Evolutionary conservation across 2,329 filamentous ascomycete species (phyloP), one percentile per base, ranked within the genome.

Genomic region (Xylariaceae sp.): DNA sequence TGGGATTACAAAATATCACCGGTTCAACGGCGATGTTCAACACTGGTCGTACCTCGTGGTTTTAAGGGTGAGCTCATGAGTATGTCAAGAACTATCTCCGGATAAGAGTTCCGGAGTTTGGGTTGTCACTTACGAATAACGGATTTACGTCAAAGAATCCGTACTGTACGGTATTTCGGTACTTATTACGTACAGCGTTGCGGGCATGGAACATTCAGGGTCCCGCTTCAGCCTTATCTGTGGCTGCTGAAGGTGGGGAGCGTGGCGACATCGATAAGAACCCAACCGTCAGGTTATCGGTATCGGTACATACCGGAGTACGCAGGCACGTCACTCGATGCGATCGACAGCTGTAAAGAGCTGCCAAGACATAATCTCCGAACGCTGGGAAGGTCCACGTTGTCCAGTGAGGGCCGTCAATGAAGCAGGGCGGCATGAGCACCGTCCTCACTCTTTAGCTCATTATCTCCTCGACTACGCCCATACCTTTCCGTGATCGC

Each of bases 161-260:
- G 23, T 30, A 30, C 23, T 30, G 23, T 30, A 30, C 23, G 23
- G 23, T 30, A 30, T 30, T 30, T 30, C 23, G 23, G 23, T 30
- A 30, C 23, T 30, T 30, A 30, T 30, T 30, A 30, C 23, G 23
- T 42, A 4, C 8, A 13, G 4, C 5, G 37, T 42, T 42, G 37
- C 37, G 37, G 37, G 37, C 42, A 45, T 45, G 42, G 42, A 45
- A 15, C 42, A 45, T 17, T 45, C 42, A 17, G 23, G 13, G 42
- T 30, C 56, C 54, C 15, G 10, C 52, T 48, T 50, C 23, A 51
- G 61, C 59, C 49, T 58, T 23, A 50, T 9, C 11, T 59, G 61
- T 61, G 61, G 61, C 61, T 49, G 15, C 15, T 42, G 47, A 10
- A 49, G 13, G 47, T 49, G 47, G 47, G 15, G 47, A 30, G 7